Evolutionary conservation across 2,329 filamentous ascomycete genomes (phyloP), one percentile per base, ranked within the genome.

Genomic region (Fusarium setosum): DNA sequence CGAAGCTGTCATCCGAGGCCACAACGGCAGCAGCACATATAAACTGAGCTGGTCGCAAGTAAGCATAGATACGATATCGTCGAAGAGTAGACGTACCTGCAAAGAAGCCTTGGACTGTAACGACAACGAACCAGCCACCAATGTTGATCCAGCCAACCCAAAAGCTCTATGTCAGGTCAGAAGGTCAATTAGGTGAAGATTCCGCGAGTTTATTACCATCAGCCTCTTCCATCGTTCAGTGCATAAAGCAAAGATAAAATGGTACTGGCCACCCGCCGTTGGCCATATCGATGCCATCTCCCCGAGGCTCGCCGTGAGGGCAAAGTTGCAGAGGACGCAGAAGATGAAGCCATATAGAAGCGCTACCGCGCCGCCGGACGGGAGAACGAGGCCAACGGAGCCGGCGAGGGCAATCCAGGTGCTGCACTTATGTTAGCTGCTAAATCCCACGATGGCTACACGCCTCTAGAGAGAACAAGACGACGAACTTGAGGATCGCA

Each of bases 271-370:
- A 5, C 79, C 80, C 0, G 80, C 78, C 0, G 80, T 83, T 0
- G 80, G 80, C 77, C 79, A 83, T 44, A 82, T 78, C 5, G 79
- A 76, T 1, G 76, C 76, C n/a, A 82, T 68, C 62, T 82, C 81
- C 2, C 77, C 81, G 5, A 83, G 70, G 32, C 78, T 81, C 2
- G 78, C 75, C 2, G 75, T 77, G 2, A 82, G 72, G 11, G 76
- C 76, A 15, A 82, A 72, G 62, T 80, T 82, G 70, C 79, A 81
- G 10, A 81, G 40, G n/a, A 81, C 77, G 60, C 78, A 81, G 71
- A 82, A 80, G 42, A 82, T 70, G 67, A 82, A 82, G 26, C 80
- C 80, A 62, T 82, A 82, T 1, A 82, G 59, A 34, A 82, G 77
- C 2, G 79, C 72, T 5, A 80, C 77, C 4, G 79, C 76, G 12